phyloP scores from a whole-genome alignment of 257 asterid species.

The Solanum appendiculatum region DNA sequence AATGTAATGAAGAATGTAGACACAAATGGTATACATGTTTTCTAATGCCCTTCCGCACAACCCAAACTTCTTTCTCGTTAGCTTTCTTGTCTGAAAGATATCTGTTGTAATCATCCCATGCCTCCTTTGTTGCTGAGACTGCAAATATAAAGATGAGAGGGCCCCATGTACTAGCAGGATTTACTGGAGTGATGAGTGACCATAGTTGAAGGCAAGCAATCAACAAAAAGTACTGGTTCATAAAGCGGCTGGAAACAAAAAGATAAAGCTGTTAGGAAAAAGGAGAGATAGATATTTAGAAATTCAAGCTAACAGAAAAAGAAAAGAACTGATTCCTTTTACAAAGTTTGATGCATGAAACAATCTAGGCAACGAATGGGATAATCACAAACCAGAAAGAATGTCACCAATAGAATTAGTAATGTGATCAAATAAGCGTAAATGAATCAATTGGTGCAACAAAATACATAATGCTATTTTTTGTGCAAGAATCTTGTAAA shows the following conservation, averaged over 20 bases:
- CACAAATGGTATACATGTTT: slow-evolving; percentile 44
- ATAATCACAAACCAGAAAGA: not conserved
- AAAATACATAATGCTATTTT: not conserved
- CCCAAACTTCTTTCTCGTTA: slow-evolving; percentile 97
- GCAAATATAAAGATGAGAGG: slow-evolving; percentile 97
- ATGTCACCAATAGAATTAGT: not conserved
- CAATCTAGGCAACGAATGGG: not conserved
- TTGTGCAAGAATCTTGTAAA: not conserved
- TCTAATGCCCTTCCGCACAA: slow-evolving; percentile 72
- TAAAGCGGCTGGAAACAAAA: slow-evolving; percentile 76
- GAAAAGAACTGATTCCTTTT: not conserved
- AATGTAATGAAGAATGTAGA: slow-evolving; percentile 3
- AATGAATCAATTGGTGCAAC: not conserved
- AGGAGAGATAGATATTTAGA: not conserved
- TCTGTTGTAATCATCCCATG: slow-evolving; percentile 98
- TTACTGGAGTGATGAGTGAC: slow-evolving; percentile 98
- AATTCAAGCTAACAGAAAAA: not conserved
- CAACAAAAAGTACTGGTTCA: slow-evolving; percentile 98
- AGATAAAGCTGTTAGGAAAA: slow-evolving; percentile 13
- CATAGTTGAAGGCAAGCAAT: slow-evolving; percentile 99
- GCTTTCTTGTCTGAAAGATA: slow-evolving; percentile 93
- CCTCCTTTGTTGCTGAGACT: slow-evolving; percentile 96
- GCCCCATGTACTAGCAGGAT: slow-evolving; percentile 99
- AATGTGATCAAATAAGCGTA: not conserved
- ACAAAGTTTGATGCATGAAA: not conserved